Base-by-base conservation (phyloP, 257 asterid species). In the Ehretia macrophylla region DNA sequence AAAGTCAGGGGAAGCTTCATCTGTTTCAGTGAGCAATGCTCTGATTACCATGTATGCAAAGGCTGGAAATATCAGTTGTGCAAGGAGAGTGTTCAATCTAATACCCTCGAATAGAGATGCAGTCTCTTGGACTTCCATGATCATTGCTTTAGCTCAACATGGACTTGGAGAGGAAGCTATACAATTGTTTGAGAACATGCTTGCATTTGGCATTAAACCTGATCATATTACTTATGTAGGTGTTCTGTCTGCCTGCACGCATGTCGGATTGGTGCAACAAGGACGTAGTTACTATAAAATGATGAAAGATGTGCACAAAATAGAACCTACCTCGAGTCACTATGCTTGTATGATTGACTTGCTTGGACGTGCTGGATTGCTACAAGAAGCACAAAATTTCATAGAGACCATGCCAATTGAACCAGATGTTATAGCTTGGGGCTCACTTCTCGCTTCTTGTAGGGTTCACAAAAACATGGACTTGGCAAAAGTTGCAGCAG, bases 61-160 rank as follows among this genome's bases (percentile, higher is more conserved):
- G 64, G 78, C 94, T 16, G 98, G 96, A 37, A 80, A 68, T 69
- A 67, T 91, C 49, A 63, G n/a, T 20, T 74, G 72, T 23, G 95
- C 94, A 0, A 76, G 68, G 60, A 69, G 75, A 59, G 76, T 82
- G 20, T 91, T 88, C 58, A 8, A 55, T 65, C 14, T 62, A 19
- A 64, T 76, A 68, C 73, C 53, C 58, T 37, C 45, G 67, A 79
- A 79, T 67, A 74, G 70, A 58, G 94, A 88, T 59, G 56, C 88
- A 0, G 72, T 91, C 45, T 91, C 96, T 20, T 91, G 96, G 94
- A 82, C 92, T 47, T 87, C 98, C 17, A 85, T 88, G 96, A 88
- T 91, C 67, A 70, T 73, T 32, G 94, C 92, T 54, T 80, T 87
- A 57, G 96, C 95, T 49, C 95, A 85, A 44, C 98, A 88, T 64